Base-by-base conservation (phyloP, 202 grass and related monocot genomes). In the Thinopyrum obtusiflorum region DNA sequence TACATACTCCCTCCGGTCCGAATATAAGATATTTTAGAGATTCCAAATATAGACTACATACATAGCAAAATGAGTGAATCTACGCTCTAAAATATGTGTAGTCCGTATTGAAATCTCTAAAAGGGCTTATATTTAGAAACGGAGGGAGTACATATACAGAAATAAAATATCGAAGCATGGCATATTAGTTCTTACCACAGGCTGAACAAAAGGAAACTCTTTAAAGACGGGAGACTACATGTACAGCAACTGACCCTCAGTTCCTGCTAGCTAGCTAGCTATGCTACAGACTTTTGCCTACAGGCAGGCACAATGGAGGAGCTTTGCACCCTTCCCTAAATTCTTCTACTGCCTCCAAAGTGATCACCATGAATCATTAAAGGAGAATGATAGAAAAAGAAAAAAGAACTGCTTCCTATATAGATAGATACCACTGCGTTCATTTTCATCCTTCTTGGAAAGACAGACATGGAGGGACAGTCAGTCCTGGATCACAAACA, bases 261-360 rank as follows among this genome's bases (percentile, higher is more conserved):
- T 75, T 75, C 17, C 71, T 51, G 46, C 72, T 53, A 55, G 42
- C 42, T 53, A 76, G 42, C 42, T 46, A 46, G 46, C 72, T 53
- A 76, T 76, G 72, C 72, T 76, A 76, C 44, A 55, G 29, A 47
- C 9, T 55, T 55, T 76, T 76, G 72, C 46, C 72, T 76, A 76
- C 72, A 76, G 72, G 49, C 72, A 76, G 72, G 49, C 46, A 53
- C 72, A 31, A 76, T 32, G 72, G 72, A 55, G 72, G 46, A 51
- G 27, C 46, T 55, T 18, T 76, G 17, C 72, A 27, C 39, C 36
- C 40, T 42, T 73, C 36, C 25, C 69, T 73, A 73, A 73, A 46
- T 46, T 42, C 33, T 40, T 37, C 37, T 55, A 53, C 72, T 32
- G 72, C 72, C 46, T 76, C 72, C 72, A 76, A 76, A 55, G 26